Base-by-base conservation (phyloP, 2,329 filamentous ascomycete species). In the Epichloe gansuensis region DNA sequence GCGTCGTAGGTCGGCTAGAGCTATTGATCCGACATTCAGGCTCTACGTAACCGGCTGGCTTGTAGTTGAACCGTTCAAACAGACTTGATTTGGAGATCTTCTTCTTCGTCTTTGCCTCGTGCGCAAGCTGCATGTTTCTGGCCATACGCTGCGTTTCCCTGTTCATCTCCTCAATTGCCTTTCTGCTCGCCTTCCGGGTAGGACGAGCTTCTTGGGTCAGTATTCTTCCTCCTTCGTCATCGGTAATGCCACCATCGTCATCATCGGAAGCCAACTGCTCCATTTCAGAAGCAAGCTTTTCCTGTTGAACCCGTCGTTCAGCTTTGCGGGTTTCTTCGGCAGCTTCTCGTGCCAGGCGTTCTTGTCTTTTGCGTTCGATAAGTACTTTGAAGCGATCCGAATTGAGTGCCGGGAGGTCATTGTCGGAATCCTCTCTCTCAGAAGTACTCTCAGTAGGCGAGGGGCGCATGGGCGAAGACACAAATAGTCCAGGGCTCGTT, bases 101-200 rank as follows among this genome's bases (percentile, higher is more conserved):
- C 74, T 93, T 97, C 68, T 86, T 90, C 1, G 89, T 95, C 69
- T 84, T 88, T 25, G 88, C 86, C 64, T 95, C 84, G 66, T 97
- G 90, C 1, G 87, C 81, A 47, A 98, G 77, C 66, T 97, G 91
- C 80, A 95, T 87, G 63, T 86, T 94, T 58, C 93, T 80, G 58
- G 81, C 84, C 71, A 98, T 80, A 34, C 93, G 82, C 70, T 98
- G 93, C 1, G 91, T 96, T 68, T 98, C 93, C 53, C 89, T 81
- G 60, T 86, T 85, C 85, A 98, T 96, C 59, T 97, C 91, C 64
- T 96, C 88, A 42, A 96, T 66, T 0, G 93, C 93, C 69, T 89
- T 96, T 71, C 91, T 97, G 71, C 90, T 91, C 0, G 93, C 90
- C 64, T 93, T 95, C 12, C 93, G 80, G 9, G 80, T 77, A 5